A percentile compares a stretch with the other conserved stretches of the same genome.
Conservation (phyloP, 1,139 yeast species). For the Meyerozyma sp. region DNA sequence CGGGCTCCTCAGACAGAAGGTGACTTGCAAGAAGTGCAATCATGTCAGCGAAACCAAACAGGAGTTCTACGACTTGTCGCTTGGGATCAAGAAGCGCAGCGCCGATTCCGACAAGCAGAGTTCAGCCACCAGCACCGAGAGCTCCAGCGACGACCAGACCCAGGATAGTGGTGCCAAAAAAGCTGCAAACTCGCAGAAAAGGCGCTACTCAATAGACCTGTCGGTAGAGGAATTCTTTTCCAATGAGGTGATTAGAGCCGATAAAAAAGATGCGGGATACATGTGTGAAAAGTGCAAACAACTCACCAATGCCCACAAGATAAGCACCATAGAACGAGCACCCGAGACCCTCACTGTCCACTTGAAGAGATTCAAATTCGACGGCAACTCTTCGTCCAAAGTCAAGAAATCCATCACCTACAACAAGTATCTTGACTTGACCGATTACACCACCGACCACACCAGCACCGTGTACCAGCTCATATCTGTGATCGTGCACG, state of each 20-base stretch:
- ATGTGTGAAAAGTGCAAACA: conserved; percentile 82
- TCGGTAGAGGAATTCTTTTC: conserved; percentile 78
- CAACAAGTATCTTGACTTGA: conserved; percentile 69
- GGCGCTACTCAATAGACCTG: conserved; percentile 56
- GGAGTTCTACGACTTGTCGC: conserved; percentile 87
- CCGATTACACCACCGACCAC: conserved; percentile 50
- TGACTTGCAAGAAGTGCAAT: conserved; percentile 75
- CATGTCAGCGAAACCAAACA: conserved; percentile 85
- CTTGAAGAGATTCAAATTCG: conserved; percentile 84
- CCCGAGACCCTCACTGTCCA: conserved; percentile 89
- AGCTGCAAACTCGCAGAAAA: neutral
- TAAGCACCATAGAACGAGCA: conserved; percentile 67
- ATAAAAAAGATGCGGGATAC: conserved; percentile 65
- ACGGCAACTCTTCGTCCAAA: conserved; percentile 71
- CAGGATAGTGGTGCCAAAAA: neutral
- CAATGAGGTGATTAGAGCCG: conserved; percentile 68
- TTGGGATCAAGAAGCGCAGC: conserved; percentile 53
- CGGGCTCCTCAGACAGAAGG: conserved; percentile 78
- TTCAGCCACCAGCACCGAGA: conserved; percentile 3
- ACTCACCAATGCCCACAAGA: conserved; percentile 73
- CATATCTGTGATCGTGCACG: conserved; percentile 86
- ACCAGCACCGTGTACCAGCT: conserved; percentile 61
- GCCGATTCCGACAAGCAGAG: conserved; percentile 14
- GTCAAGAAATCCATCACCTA: conserved; percentile 83
- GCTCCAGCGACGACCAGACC: conserved; percentile 5